Evolutionary conservation across 768 basidiomycete species (phyloP).

Genomic region (Lepiota venenata): DNA sequence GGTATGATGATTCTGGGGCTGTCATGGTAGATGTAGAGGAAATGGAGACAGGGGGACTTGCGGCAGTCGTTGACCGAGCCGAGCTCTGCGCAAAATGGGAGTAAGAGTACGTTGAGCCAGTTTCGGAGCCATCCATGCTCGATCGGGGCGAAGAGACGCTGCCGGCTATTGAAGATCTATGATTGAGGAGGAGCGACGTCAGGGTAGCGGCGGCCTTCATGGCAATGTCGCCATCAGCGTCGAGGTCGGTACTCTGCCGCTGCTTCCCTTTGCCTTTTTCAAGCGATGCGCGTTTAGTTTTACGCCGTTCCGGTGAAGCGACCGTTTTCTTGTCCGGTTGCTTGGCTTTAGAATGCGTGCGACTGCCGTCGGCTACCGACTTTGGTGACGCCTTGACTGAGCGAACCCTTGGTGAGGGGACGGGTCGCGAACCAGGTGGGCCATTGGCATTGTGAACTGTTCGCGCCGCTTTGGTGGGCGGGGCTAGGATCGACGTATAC

Average conservation of each 20-base stretch:
- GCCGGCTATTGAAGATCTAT: conserved; percentile 52
- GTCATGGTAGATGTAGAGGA: conserved; percentile 36
- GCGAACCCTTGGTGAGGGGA: conserved; percentile 42
- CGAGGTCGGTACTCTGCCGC: conserved; percentile 26
- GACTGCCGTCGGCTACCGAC: conserved; percentile 40
- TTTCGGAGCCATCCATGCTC: conserved; percentile 67
- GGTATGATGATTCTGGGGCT: conserved; percentile 25
- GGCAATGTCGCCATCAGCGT: conserved; percentile 59
- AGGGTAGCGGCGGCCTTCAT: conserved; percentile 83
- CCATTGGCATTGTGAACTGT: conserved; percentile 76
- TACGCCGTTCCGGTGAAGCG: conserved; percentile 39
- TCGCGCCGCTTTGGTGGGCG: conserved; percentile 67
- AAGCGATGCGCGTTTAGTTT: conserved; percentile 33
- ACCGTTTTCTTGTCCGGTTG: conserved; percentile 29
- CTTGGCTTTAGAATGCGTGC: conserved; percentile 40
- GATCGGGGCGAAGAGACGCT: conserved; percentile 70
- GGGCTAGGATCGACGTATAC: conserved; percentile 72
- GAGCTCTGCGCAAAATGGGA: conserved; percentile 70
- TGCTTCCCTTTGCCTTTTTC: conserved; percentile 51
- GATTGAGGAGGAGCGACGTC: conserved; percentile 65
- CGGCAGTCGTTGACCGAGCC: conserved; percentile 44
- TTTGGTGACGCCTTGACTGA: conserved; percentile 35
- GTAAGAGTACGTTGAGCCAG: conserved; percentile 57
- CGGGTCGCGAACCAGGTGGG: conserved; percentile 49
- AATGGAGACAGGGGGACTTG: conserved; percentile 34